Evolutionary conservation across 495 filamentous ascomycete species (phyloP).

Genomic region (Aspergillus sclerotiicarbonarius): DNA sequence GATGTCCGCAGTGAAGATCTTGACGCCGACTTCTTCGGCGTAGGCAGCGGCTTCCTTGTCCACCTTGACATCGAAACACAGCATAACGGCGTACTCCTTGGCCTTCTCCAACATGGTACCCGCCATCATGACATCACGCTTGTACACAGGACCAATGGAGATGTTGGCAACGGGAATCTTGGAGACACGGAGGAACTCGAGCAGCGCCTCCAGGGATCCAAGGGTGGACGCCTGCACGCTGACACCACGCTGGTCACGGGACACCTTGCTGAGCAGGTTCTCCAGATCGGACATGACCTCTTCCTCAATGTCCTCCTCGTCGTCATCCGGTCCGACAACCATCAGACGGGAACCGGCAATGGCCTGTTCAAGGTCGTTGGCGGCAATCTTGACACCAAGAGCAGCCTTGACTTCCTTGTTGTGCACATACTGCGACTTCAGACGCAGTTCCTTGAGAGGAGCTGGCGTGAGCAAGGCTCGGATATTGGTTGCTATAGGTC

Average conservation of each 20-base stretch:
- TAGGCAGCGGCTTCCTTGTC: slow-evolving; percentile 93
- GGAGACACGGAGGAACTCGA: slow-evolving; percentile 90
- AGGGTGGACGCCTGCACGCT: slow-evolving; percentile 97
- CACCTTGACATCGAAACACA: slow-evolving; percentile 99
- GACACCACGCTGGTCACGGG: slow-evolving; percentile 88
- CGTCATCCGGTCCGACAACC: slow-evolving; percentile 90
- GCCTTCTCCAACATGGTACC: slow-evolving; percentile 96
- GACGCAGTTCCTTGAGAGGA: slow-evolving; percentile 86
- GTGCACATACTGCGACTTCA: slow-evolving; percentile 94
- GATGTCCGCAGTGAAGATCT: slow-evolving; percentile 98
- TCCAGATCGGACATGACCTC: slow-evolving; percentile 96
- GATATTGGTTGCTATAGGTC: slow-evolving; percentile 91
- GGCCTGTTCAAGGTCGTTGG: slow-evolving; percentile 91
- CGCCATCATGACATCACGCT: slow-evolving; percentile 96
- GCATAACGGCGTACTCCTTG: slow-evolving; percentile 96
- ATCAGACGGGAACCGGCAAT: slow-evolving; percentile 95
- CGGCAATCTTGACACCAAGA: slow-evolving; percentile 97
- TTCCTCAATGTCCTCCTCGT: slow-evolving; percentile 93
- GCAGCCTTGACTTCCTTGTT: slow-evolving; percentile 99
- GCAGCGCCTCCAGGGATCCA: slow-evolving; percentile 91
- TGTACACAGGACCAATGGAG: slow-evolving; percentile 96
- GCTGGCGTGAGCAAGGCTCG: slow-evolving; percentile 95
- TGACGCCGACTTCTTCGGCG: slow-evolving; percentile 92
- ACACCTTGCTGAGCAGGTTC: slow-evolving; percentile 83
- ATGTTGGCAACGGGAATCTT: slow-evolving; percentile 98